Base-by-base conservation (phyloP, 805 yeast species). In the Cyberlindnera suaveolens region DNA sequence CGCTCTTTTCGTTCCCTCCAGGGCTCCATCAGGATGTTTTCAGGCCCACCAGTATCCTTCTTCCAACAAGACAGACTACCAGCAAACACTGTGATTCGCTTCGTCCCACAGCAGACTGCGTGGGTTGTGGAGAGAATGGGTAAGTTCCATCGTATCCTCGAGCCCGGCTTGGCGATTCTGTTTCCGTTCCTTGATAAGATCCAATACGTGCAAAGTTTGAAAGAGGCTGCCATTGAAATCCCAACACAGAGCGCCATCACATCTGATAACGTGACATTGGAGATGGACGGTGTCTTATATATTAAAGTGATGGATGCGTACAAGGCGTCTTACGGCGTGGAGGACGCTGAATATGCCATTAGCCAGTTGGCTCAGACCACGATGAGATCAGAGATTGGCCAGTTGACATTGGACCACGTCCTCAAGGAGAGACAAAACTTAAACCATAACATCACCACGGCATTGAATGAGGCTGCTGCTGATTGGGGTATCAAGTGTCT, bases 61-160 rank as follows among this genome's bases (percentile, higher is more conserved):
- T 82, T 82, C 62, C 86, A 80, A 58, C 72, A 70, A 40, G 77
- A 75, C 39, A 67, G 74, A 43, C 64, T 83, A 41, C 95, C 95
- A n/a, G 67, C 87, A 15, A 85, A 85, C 62, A 85, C 93, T 2
- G 62, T 84, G 5, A 63, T 85, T 33, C 70, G 85, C 53, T 86
- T 86, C 60, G 95, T 86, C 14, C 96, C 96, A 2, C 95, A 87
- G 61, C 95, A 86, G 63, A 82, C 86, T 17, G 95, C 95, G 3
- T 86, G 93, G 89, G 78, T 86, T 16, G 95, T 86, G 16, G 96
- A 86, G 63, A 70, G 96, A 49, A 86, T 86, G 96, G 96, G 96
- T 29, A 83, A 82, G 59, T 86, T 85, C 68, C 74, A 80, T 35
- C 49, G 78, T 40, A 74, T 78, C 18, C 70, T 87, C 46, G 73